Evolutionary conservation across 768 basidiomycete genomes (phyloP), one percentile per base, ranked within the genome.

Genomic region (Crepidotus variabilis): DNA sequence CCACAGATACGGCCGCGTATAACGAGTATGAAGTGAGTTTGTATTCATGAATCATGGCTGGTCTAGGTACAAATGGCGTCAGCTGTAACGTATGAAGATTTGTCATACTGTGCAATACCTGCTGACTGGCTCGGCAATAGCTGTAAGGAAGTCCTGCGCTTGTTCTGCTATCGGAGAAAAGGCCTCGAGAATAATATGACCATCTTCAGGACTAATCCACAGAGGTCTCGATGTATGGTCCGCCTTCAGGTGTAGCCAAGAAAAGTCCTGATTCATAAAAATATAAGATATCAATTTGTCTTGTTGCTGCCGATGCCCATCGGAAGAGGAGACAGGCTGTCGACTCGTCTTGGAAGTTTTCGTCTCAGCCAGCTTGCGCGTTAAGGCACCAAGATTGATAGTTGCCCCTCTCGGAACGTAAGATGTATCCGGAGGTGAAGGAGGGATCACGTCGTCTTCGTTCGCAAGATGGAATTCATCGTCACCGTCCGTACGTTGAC

Each of bases 31-130:
- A 89, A 56, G 96, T 98, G 68, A 99, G 85, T 75, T 96, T 94
- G 81, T 98, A 99, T 78, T 98, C 97, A 75, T 99, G 96, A 60
- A 98, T 95, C 74, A 96, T 94, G 49, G 93, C 87, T 52, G 97
- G 97, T 78, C 96, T 96, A 61, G 53, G 62, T 64, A 63, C 35
- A 48, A 28, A 32, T n/a, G 18, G 49, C 51, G 36, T 39, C 9
- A 50, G 36, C 43, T 11, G 32, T 9, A 28, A 18, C 21, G 32
- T n/a, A 34, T 2, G 18, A 24, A 47, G 1, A 52, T 16, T n/a
- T 24, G 6, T 24, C 20, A 51, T 36, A 57, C 51, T 47, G 54
- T 65, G 78, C 91, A 3, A 72, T 72, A 96, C 94, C 94, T 88
- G 80, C 94, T 98, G 66, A 98, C 94, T 63, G 97, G 97, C 73